Conservation (phyloP, 208 protist genomes). For the Tritrichomonas musculus region DNA sequence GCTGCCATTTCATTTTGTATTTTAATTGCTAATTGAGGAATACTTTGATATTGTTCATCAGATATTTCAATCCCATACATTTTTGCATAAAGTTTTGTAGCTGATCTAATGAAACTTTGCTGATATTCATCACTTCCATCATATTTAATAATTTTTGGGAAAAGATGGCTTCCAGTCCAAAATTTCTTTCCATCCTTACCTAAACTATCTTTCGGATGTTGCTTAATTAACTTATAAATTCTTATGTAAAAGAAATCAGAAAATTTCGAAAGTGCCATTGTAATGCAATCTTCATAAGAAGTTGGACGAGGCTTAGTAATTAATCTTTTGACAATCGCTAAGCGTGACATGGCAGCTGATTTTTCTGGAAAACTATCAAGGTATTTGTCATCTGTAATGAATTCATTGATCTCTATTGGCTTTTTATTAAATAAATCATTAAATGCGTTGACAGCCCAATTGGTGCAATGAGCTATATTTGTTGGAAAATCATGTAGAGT, state of each 20-base stretch:
- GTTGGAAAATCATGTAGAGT: slow-evolving; percentile 99
- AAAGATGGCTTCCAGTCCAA: background rate
- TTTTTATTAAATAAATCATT: background rate
- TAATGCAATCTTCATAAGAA: background rate
- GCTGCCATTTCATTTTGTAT: too few species aligned
- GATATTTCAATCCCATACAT: background rate
- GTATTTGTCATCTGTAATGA: background rate
- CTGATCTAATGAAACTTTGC: background rate
- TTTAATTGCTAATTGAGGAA: background rate
- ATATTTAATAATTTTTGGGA: background rate
- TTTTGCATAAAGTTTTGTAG: background rate
- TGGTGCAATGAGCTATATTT: slow-evolving; percentile 40
- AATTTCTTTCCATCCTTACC: background rate
- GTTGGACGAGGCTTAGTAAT: background rate
- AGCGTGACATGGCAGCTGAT: background rate
- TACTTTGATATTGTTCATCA: too few species aligned
- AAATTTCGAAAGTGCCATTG: background rate
- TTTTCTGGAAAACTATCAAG: background rate
- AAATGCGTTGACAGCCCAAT: background rate
- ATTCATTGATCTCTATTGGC: background rate
- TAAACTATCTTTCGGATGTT: background rate
- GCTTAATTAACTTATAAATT: background rate
- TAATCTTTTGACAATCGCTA: background rate
- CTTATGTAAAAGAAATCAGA: background rate
- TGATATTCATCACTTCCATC: background rate